Base-by-base conservation (phyloP, 305 asterid species). In the Fraxinus sp. region DNA sequence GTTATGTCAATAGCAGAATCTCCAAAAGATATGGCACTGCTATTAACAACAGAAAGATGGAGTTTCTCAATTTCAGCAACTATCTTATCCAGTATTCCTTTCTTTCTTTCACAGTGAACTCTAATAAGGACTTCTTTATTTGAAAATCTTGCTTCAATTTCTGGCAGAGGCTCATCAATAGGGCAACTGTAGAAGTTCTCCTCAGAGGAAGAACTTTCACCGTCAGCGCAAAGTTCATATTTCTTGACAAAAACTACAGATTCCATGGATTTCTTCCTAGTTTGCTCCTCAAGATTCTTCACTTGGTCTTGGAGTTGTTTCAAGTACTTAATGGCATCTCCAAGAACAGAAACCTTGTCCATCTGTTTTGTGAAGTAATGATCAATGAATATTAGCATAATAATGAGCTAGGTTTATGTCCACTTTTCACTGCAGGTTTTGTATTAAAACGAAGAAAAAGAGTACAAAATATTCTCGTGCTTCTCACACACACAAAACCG, bases 321-420 rank as follows among this genome's bases (percentile, higher is more conserved):
- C 88, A 92, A 83, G 89, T 90, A 86, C 88, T 88, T 90, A 41
- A 90, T 90, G 13, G 95, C 89, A 75, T 90, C 95, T 41, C 93
- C 93, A 49, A 92, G 88, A 70, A 90, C 92, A 3, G 95, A 90
- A 62, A 91, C 91, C 88, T 90, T 92, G 79, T 92, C 95, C 92
- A 87, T 89, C 96, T 91, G 85, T 14, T 81, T 41, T 30, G 9
- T 66, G 72, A 16, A 41, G 13, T 4, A 18, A 1, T 55, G 20
- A 43, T 30, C 8, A 11, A 82, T 77, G 52, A 20, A 28, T 10
- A 36, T 75, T 39, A 75, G 57, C 33, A 36, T 37, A 37, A 75
- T 4, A 74, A 33, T 74, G 9, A 35, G 66, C 30, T 10, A 13
- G 43, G n/a, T 5, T n/a, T 13, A 62, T n/a, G 26, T 55, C 64